Evolutionary conservation across 2,329 filamentous ascomycete species (phyloP).

Genomic region (Cladobotryum mycophilum): DNA sequence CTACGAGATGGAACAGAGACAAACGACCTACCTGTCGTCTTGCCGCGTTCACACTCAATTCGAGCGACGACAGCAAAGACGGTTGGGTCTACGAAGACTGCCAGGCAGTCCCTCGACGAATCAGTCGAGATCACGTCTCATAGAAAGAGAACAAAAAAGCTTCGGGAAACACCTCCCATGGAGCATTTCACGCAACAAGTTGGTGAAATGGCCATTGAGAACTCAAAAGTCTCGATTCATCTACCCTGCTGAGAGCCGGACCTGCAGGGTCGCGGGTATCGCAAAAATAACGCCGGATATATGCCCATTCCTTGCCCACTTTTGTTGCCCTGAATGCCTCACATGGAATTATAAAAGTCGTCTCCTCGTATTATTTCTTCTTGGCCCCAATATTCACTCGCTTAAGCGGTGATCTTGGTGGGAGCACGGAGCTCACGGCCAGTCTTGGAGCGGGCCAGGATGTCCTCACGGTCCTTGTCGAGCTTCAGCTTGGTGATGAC

Average conservation of each 20-base stretch:
- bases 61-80: not conserved
- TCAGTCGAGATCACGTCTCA: constrained; percentile 10
- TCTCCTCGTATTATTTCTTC: constrained; percentile 15
- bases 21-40: constrained; percentile 5
- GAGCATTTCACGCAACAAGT: constrained; percentile 57
- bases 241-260: constrained; percentile 32
- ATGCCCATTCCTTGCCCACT: constrained; percentile 28
- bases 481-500: constrained; percentile 99
- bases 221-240: constrained; percentile 39
- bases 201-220: constrained; percentile 70
- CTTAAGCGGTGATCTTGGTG: constrained; percentile 57
- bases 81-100: constrained; percentile 4
- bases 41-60: not conserved
- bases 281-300: constrained; percentile 33
- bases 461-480: constrained; percentile 88
- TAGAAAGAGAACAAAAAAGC: constrained; percentile 21
- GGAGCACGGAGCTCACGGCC: constrained; percentile 73
- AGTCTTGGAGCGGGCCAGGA: constrained; percentile 76
- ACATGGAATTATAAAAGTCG: constrained; percentile 10
- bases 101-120: constrained; percentile 6
- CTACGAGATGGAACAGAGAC: constrained; percentile 1
- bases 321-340: constrained; percentile 16
- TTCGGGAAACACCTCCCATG: constrained; percentile 73
- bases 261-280: constrained; percentile 24
- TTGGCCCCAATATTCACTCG: constrained; percentile 15